Evolutionary conservation across 2,329 filamentous ascomycete genomes (phyloP).

Genomic region (Beauveria sp.): DNA sequence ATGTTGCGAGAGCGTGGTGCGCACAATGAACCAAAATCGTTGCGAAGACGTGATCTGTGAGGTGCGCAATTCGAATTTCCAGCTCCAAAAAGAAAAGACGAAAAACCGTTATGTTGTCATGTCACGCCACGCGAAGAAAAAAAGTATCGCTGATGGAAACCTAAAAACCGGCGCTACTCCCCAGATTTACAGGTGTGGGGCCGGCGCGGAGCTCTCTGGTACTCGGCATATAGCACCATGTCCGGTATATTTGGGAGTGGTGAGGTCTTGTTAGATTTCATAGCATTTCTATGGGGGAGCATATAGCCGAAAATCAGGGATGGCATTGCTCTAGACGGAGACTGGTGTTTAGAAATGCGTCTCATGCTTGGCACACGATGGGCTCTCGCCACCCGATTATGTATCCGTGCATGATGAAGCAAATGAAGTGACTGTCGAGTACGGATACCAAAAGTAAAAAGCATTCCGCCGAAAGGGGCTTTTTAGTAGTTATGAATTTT

Average conservation of each 20-base stretch:
- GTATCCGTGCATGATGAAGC: not conserved
- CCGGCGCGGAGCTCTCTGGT: not conserved
- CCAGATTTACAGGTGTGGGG: conserved; percentile 3
- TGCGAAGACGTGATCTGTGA: not conserved
- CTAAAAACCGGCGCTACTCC: conserved; percentile 6
- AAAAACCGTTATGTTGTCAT: not conserved
- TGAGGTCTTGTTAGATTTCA: not conserved
- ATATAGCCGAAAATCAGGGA: not conserved
- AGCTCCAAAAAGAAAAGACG: no score
- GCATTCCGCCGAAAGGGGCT: not conserved
- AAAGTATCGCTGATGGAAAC: not conserved
- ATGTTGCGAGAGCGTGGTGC: not conserved
- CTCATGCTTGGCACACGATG: not conserved
- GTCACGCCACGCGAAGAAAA: not conserved
- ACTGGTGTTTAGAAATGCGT: not conserved
- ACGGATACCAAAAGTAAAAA: not conserved
- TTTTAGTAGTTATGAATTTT: not conserved
- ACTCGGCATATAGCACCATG: not conserved
- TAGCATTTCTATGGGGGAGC: not conserved
- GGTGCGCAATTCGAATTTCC: not conserved
- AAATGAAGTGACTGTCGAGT: not conserved
- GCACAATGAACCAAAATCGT: not conserved
- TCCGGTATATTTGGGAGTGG: not conserved
- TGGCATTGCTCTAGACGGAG: no score
- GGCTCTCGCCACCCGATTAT: not conserved